Evolutionary conservation across 2,329 filamentous ascomycete genomes (phyloP).

Genomic region (Tolypocladium nubicola): DNA sequence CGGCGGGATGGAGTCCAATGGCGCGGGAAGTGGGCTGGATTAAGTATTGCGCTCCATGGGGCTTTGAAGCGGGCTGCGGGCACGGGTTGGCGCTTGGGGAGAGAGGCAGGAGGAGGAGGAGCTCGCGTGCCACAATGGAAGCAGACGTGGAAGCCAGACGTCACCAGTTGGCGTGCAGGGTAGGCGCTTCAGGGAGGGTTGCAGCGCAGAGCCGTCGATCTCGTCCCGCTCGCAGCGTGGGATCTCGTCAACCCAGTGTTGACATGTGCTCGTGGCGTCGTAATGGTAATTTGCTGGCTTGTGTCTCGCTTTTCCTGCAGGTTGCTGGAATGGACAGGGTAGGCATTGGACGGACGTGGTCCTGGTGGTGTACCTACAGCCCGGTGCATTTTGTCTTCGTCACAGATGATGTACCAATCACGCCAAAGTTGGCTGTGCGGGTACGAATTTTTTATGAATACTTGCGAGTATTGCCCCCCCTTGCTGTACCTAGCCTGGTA

Average conservation of each 20-base stretch:
- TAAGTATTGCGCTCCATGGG: background rate
- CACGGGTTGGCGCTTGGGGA: background rate
- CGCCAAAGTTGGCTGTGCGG: too few species aligned
- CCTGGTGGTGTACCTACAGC: background rate
- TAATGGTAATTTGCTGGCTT: background rate
- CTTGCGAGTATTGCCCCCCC: too few species aligned
- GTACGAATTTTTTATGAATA: too few species aligned
- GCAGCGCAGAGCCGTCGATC: background rate
- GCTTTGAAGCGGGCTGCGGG: background rate
- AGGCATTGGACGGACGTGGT: background rate
- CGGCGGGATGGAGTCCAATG: background rate
- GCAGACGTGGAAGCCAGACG: background rate
- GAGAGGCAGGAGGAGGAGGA: background rate
- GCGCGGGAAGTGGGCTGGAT: background rate
- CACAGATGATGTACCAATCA: too few species aligned
- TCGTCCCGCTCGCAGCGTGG: background rate
- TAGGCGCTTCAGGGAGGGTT: background rate
- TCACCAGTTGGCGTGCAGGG: background rate
- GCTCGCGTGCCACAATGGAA: background rate
- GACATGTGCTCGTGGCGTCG: background rate
- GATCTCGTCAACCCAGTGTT: background rate
- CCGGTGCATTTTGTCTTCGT: too few species aligned
- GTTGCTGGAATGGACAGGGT: background rate
- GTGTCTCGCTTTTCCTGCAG: background rate
- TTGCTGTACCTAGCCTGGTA: too few species aligned